Base-by-base conservation (phyloP, 2,329 filamentous ascomycete genomes). In the Epicoccum sorghinum region DNA sequence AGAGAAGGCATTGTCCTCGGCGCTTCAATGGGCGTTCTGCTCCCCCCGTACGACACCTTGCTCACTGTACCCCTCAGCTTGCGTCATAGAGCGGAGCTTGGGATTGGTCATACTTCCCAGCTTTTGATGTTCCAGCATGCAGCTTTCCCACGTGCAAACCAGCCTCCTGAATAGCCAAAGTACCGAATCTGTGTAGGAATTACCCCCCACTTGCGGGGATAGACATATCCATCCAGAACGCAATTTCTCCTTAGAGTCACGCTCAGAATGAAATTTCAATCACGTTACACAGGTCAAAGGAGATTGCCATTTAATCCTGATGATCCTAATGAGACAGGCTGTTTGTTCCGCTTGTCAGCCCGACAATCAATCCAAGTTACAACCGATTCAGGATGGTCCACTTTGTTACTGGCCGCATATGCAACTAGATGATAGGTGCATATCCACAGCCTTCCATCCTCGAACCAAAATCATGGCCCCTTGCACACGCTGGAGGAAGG, bases 381-480 rank as follows among this genome's bases (percentile, higher is more conserved):
- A 43, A 53, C 58, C 60, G 61, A 57, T 58, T 56, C 50, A 54
- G 44, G 49, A 52, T 51, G 51, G 51, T 52, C 60, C 64, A 59
- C 67, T 64, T 66, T 67, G 58, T 69, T 66, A 66, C 46, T 54
- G 56, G 55, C 18, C 71, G 70, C 70, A 73, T 72, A 73, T 73
- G 70, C 70, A 64, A 67, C 70, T 72, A 73, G 68, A 64, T 62
- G 47, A 63, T 65, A 54, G 68, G 54, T 66, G 69, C 69, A 71
- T 71, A 49, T 59, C 58, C 52, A 61, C 65, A 64, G 62, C 59
- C 57, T 66, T 65, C 67, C 58, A 63, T 65, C 61, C 57, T 65
- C 55, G 64, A 65, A 67, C 66, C 57, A 54, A 47, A 48, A 50
- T 37, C 49, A 38, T 49, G 50, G 59, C 57, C 52, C 52, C 62